Percentiles rank a stretch among this genome's conserved stretches.
Conservation (phyloP, 176 grass and related monocot species). For the Carex littledalei region DNA sequence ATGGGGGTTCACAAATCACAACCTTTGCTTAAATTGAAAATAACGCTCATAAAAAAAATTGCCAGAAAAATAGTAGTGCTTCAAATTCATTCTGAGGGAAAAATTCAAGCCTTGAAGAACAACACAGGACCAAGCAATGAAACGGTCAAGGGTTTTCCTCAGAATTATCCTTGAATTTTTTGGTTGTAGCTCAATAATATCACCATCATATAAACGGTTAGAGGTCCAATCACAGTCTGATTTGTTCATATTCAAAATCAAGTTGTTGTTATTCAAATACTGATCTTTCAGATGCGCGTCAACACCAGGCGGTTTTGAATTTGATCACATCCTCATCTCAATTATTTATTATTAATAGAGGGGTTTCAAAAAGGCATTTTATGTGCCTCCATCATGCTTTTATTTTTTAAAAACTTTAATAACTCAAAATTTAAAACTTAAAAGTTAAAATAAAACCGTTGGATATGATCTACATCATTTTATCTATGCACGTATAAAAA, state of each 20-base stretch:
- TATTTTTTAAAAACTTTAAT: too few relatives aligned
- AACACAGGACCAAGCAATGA: conserved; percentile 4
- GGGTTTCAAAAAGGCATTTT: too few relatives aligned
- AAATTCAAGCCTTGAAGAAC: not conserved
- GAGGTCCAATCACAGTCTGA: not conserved
- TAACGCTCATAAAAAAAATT: not conserved
- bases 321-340: not conserved
- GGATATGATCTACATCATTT: too few relatives aligned
- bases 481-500: too few relatives aligned
- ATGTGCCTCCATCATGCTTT: too few relatives aligned
- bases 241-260: not conserved
- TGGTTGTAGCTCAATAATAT: conserved; percentile 9
- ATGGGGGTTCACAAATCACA: not conserved
- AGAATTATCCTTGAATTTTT: conserved; percentile 16
- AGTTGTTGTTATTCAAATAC: conserved; percentile 6
- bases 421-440: too few relatives aligned
- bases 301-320: not conserved
- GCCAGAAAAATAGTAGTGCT: not conserved
- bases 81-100: not conserved
- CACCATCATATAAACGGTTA: not conserved
- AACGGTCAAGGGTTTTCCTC: not conserved
- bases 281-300: not conserved
- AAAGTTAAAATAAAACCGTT: too few relatives aligned
- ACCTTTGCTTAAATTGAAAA: not conserved
- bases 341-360: not conserved